Evolutionary conservation across 495 filamentous ascomycete species (phyloP), one percentile per base, ranked within the genome.

Genomic region (Neurospora terricola): DNA sequence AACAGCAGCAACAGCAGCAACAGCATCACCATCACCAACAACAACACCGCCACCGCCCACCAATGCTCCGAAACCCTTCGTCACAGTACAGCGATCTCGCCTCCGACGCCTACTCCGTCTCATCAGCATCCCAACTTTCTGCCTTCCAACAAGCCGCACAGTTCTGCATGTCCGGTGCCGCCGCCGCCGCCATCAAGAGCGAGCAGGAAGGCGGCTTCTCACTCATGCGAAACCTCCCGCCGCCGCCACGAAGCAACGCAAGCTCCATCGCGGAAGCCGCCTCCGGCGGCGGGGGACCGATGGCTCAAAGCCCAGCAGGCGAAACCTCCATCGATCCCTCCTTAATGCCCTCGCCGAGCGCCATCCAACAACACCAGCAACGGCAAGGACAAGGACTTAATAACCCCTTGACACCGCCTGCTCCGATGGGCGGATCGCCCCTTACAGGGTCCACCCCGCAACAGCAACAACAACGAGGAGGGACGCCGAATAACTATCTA

Each of bases 301-400:
- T 66, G 14, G 54, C 54, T 66, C 54, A 66, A 66, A 34, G 68
- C 27, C 34, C 72, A 45, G 36, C 39, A 39, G 71, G 69, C 39
- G 54, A 45, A 18, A 39, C 82, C 5, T 77, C 81, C 45, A 85
- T 86, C 69, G 84, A 86, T 69, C 84, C 84, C 27, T 80, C 82
- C 10, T 75, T 86, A 37, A 78, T 86, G 59, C 82, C 83, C 16
- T 85, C 83, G 34, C 82, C 81, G n/a, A 72, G 38, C 70, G 72
- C 72, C 71, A 66, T 43, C 37, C 79, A 40, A 75, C 81, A 73
- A 34, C 74, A 73, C 73, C 76, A 77, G 72, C 79, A 66, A 66
- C 54, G 54, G 54, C 54, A 66, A 66, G 54, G 54, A 36, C 54
- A 66, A 36, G 54, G 54, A 66, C 27, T 66, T 8, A 18, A 8